Conservation (phyloP, 345 rosid species). For the Rhodomyrtus tomentosa region DNA sequence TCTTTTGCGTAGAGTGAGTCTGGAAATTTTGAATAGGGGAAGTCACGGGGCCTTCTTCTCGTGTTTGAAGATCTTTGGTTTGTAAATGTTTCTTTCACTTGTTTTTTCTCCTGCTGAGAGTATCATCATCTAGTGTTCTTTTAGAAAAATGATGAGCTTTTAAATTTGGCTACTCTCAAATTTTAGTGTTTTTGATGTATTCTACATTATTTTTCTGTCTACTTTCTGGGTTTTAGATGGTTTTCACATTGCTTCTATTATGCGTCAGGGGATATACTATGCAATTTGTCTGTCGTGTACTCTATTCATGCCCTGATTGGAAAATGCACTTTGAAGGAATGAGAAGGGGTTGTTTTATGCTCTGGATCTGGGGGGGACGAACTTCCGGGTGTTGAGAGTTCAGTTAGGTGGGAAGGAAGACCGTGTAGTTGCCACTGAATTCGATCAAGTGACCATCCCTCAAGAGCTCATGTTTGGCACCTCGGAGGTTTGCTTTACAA, state of each 20-base stretch:
- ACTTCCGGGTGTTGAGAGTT: slow-evolving; percentile 67
- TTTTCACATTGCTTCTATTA: background rate
- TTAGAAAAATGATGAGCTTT: background rate
- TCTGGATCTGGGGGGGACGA: slow-evolving; percentile 87
- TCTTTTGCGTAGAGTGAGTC: background rate
- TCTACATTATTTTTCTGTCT: background rate
- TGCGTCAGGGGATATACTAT: background rate
- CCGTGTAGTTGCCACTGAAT: slow-evolving; percentile 51
- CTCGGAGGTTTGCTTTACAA: slow-evolving; percentile 39
- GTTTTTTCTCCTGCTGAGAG: background rate
- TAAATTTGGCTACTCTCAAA: background rate
- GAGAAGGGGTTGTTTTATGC: slow-evolving; percentile 86
- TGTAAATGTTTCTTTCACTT: background rate
- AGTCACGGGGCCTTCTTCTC: background rate
- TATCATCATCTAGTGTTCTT: background rate
- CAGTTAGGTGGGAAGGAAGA: slow-evolving; percentile 61
- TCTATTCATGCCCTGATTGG: background rate
- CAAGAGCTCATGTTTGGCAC: slow-evolving; percentile 65
- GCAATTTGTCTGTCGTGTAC: background rate
- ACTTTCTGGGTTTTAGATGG: background rate
- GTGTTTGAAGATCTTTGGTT: background rate
- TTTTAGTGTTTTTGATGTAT: too few species aligned
- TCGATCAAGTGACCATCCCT: slow-evolving; percentile 63
- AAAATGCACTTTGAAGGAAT: slow-evolving; percentile 23
- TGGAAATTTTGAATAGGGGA: background rate